phyloP scores from a whole-genome alignment of 169 alveolate genomes.

The Eimeria acervulina region DNA sequence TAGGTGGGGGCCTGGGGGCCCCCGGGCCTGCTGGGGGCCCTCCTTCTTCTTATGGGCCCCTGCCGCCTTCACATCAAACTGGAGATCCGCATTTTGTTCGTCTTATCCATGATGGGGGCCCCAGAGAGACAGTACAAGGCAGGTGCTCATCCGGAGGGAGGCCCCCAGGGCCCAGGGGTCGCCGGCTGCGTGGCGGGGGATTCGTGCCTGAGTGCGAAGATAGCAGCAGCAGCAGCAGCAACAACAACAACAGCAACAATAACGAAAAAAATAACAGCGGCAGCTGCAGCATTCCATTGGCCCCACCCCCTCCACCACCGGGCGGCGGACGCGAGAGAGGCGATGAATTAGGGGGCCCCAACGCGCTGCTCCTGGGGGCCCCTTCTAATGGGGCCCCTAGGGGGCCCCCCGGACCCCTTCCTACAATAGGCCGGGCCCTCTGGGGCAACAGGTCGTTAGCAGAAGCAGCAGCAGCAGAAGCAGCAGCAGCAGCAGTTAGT shows the following conservation, averaged over 20 bases:
- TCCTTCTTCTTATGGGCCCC: slow-evolving; percentile 1
- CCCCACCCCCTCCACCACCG: slow-evolving; percentile 27
- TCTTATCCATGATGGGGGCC: slow-evolving; percentile 47
- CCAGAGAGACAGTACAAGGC: neutral
- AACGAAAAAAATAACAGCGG: neutral
- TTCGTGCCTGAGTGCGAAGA: slow-evolving; percentile 20
- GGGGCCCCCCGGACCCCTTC: slow-evolving; percentile 8
- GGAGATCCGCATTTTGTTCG: slow-evolving; percentile 17
- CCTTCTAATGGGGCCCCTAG: neutral
- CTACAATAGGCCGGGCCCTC: neutral
- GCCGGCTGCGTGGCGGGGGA: neutral
- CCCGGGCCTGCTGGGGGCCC: slow-evolving; percentile 1
- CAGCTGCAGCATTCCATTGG: neutral
- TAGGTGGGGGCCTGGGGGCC: neutral
- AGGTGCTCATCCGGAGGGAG: neutral
- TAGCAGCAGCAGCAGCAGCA: slow-evolving; percentile 9
- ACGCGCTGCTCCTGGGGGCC: neutral
- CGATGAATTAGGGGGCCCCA: slow-evolving; percentile 17
- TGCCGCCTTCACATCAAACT: neutral
- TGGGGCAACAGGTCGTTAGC: slow-evolving; percentile 54
- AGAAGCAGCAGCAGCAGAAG: slow-evolving; percentile 80
- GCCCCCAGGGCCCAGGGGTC: slow-evolving; percentile 6
- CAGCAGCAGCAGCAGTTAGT: slow-evolving; percentile 78
- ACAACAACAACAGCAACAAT: neutral
- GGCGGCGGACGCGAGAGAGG: neutral